Evolutionary conservation across 345 rosid genomes (phyloP).

Genomic region (Citrus maxima): DNA sequence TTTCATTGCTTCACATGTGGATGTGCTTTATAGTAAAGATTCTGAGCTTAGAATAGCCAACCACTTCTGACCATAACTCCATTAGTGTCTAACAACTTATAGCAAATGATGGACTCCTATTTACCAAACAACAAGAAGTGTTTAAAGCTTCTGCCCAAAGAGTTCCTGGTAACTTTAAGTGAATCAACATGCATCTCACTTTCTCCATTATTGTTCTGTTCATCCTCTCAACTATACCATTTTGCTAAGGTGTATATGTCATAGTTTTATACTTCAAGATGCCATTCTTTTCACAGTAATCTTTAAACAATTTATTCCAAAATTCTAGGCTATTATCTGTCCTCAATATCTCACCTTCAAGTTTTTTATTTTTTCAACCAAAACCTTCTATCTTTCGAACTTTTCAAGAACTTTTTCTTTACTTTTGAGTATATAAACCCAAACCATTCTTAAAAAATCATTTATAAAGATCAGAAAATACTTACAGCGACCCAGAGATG

Average conservation of each 20-base stretch:
- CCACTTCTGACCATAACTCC: fast-evolving
- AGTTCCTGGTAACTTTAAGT: neutral
- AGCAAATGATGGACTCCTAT: neutral
- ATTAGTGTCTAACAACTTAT: neutral
- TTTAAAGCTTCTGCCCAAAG: neutral
- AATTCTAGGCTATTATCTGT: neutral
- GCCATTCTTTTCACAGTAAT: neutral
- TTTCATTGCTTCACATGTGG: neutral
- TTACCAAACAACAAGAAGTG: fast-evolving
- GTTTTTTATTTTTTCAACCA: too few relatives aligned
- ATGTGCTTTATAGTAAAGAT: too few relatives aligned
- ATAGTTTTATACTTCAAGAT: neutral
- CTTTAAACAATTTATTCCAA: too few relatives aligned
- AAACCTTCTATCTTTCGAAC: too few relatives aligned
- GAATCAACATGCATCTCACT: neutral
- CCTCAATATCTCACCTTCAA: neutral
- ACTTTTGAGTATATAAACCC: too few relatives aligned
- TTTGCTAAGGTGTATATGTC: neutral
- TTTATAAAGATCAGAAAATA: too few relatives aligned
- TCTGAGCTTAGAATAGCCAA: neutral
- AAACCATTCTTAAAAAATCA: too few relatives aligned
- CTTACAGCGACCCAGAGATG: neutral
- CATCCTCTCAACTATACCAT: neutral
- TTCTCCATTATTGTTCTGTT: neutral
- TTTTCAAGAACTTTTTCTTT: too few relatives aligned